Evolutionary conservation across 2,329 filamentous ascomycete species (phyloP).

Genomic region (Colletotrichum aenigma): DNA sequence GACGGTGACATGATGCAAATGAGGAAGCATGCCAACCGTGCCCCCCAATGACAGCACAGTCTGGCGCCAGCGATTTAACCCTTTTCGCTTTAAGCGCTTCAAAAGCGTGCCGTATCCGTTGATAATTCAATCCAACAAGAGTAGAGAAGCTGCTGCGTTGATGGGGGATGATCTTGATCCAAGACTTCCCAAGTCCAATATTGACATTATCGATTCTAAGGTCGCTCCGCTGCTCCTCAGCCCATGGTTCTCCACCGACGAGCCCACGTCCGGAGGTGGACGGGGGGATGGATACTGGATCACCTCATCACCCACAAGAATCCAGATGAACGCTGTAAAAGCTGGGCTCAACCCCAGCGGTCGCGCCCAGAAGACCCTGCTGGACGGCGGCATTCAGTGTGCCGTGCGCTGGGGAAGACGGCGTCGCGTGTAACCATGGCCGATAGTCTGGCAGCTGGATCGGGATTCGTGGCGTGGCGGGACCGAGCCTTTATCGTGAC

Average conservation of each 20-base stretch:
- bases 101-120: not conserved
- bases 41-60: not conserved
- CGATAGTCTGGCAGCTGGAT: conserved; percentile 5
- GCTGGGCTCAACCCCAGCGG: not conserved
- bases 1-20: conserved; percentile 13
- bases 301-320: not conserved
- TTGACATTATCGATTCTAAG: not conserved
- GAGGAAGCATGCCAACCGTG: conserved; percentile 13
- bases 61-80: not conserved
- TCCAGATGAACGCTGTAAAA: not conserved
- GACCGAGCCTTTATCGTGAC: not conserved
- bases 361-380: not conserved
- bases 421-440: not conserved
- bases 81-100: not conserved
- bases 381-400: not conserved
- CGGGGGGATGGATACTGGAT: not conserved
- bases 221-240: not conserved
- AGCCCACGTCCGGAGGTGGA: not conserved
- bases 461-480: not conserved
- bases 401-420: not conserved
- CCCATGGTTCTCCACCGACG: not conserved
- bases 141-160: not conserved
- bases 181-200: not conserved
- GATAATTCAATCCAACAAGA: not conserved
- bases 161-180: not conserved